Base-by-base conservation (phyloP, 495 filamentous ascomycete genomes). In the Viridothelium virens region DNA sequence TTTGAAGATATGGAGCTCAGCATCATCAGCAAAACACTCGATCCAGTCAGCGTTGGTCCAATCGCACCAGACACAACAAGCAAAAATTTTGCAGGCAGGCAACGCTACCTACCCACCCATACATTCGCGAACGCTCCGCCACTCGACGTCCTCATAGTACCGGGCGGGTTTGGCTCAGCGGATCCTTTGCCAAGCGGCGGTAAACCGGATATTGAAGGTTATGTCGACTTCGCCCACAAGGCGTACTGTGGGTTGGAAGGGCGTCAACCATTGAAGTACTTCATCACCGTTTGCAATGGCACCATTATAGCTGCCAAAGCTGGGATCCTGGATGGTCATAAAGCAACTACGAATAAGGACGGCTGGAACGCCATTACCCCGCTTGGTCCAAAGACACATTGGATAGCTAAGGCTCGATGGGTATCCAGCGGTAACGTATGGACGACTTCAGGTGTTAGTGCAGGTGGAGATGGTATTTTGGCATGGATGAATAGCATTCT, bases 91-190 rank as follows among this genome's bases (percentile, higher is more conserved):
- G 10, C 10, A 7, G 47, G 56, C 36, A 65, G 73, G 14, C 76
- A 86, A 66, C 64, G 65, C 62, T 70, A 89, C 38, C 67, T 86
- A 5, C 86, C 87, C 25, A 90, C 87, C 2, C 86, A 86, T 74
- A 87, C 85, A 1, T 87, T 85, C 70, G 68, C 65, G 12, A 74
- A 70, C 16, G 74, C 76, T 2, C 79, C 79, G 0, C 70, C 76
- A 16, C 71, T 90, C 4, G 87, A 91, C 56, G 81, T 89, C 10
- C 79, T 91, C 3, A 72, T 91, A 56, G 76, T 91, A 2, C 88
- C 74, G 0, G 89, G 89, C 3, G 89, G 89, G 0, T 11, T 74
- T 1, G 68, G 68, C 3, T n/a, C 62, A 9, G 34, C 44, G 9
- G 41, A 65, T 33, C 18, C 18, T 56, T 33, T 67, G 12, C 63